Evolutionary conservation across 2,329 filamentous ascomycete species (phyloP).

Genomic region (Fusarium oxysporum): DNA sequence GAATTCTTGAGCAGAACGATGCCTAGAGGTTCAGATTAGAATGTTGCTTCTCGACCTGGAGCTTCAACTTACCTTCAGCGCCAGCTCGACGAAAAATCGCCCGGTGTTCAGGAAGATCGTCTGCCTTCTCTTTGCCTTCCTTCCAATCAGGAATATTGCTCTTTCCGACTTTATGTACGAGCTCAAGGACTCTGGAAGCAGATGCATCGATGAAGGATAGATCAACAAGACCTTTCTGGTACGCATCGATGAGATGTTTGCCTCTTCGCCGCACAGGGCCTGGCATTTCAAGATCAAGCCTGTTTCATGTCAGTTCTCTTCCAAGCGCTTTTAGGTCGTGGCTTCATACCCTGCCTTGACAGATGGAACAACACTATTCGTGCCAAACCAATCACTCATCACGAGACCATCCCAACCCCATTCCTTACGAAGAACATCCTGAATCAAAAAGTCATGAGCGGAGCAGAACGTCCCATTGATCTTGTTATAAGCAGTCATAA

Average conservation of each 20-base stretch:
- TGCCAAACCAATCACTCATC: constrained; percentile 59
- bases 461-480: constrained; percentile 57
- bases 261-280: constrained; percentile 21
- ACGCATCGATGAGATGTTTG: constrained; percentile 24
- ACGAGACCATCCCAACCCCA: constrained; percentile 58
- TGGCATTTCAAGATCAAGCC: constrained; percentile 33
- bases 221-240: constrained; percentile 9
- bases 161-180: constrained; percentile 22
- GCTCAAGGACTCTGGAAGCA: constrained; percentile 9
- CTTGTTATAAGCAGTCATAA: constrained; percentile 60
- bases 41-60: not conserved
- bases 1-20: constrained; percentile 32
- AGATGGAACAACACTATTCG: constrained; percentile 42
- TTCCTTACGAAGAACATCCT: constrained; percentile 54
- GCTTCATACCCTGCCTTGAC: constrained; percentile 41
- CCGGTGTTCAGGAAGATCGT: constrained; percentile 25
- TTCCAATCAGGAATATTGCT: constrained; percentile 22
- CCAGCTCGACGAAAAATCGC: constrained; percentile 24
- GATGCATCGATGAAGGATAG: constrained; percentile 16
- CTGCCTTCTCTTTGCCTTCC: constrained; percentile 17
- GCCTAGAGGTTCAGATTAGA: not conserved
- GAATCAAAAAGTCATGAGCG: constrained; percentile 53
- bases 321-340: too few relatives aligned
- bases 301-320: too few relatives aligned
- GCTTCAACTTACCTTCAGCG: constrained; percentile 8